phyloP scores from a whole-genome alignment of 129 eudicot genomes.

The Heracleum sosnowskyi region DNA sequence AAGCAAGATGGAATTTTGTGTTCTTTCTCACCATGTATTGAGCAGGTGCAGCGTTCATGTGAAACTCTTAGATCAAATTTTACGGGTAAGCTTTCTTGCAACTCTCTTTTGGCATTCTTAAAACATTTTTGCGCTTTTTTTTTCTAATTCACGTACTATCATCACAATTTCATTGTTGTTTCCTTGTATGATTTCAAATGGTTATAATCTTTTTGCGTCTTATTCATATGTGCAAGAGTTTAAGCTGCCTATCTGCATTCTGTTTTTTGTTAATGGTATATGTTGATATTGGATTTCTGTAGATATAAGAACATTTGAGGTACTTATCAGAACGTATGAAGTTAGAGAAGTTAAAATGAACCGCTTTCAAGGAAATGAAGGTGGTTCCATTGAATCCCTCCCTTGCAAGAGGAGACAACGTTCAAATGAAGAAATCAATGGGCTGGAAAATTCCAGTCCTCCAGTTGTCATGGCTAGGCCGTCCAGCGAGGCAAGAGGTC shows the following conservation, averaged over 20 bases:
- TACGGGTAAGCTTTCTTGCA: conserved; percentile 44
- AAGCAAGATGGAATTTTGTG: conserved; percentile 81
- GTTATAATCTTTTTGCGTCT: background rate
- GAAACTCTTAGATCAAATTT: conserved; percentile 61
- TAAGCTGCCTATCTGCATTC: background rate
- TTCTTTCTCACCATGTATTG: conserved; percentile 97
- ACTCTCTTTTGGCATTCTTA: background rate
- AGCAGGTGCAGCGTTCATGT: conserved; percentile 93
- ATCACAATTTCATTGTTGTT: background rate
- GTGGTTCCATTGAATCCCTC: conserved; percentile 29
- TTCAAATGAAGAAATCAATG: conserved; percentile 37
- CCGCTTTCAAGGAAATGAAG: conserved; percentile 32
- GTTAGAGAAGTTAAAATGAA: conserved; percentile 59
- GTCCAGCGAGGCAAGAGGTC: conserved; percentile 75
- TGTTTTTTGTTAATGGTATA: background rate
- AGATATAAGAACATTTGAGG: conserved; percentile 93
- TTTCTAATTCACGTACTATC: background rate
- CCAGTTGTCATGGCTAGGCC: conserved; percentile 53
- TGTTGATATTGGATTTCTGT: conserved; percentile 14
- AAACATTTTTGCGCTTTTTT: background rate
- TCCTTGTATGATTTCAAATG: background rate
- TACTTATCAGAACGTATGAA: conserved; percentile 69
- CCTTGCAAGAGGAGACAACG: conserved; percentile 64
- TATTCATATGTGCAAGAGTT: background rate
- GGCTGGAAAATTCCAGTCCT: conserved; percentile 33